Conservation (phyloP, 169 alveolate genomes). For the Babesia caballi region DNA sequence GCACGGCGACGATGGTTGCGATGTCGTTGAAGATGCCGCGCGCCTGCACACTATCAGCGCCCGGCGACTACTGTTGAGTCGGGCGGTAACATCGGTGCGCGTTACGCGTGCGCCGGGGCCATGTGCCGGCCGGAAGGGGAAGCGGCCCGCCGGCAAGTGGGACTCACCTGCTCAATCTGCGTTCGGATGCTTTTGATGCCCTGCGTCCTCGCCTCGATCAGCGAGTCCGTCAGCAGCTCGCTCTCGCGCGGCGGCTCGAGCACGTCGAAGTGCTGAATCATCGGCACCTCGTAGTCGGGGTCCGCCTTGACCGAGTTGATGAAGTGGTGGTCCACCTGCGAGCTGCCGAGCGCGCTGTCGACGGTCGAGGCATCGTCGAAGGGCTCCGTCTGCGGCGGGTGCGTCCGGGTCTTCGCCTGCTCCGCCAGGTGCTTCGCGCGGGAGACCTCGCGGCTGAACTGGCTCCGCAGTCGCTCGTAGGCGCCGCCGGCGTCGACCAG, state of each 20-base stretch:
- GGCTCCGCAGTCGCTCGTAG: slow-evolving; percentile 31
- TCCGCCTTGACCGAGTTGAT: slow-evolving; percentile 44
- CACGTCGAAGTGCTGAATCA: slow-evolving; percentile 16
- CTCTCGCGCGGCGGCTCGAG: slow-evolving; percentile 4
- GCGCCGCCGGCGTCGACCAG: slow-evolving; percentile 5
- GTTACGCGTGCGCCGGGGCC: no score
- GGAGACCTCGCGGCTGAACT: slow-evolving; percentile 53
- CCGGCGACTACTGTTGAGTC: no score
- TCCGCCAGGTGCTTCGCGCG: slow-evolving; percentile 23
- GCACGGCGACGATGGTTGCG: slow-evolving; percentile 60
- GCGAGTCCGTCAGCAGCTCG: slow-evolving; percentile 34
- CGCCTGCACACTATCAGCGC: no score
- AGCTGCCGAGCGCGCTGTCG: slow-evolving; percentile 5
- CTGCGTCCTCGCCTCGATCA: slow-evolving; percentile 34
- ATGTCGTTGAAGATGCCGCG: slow-evolving; percentile 51
- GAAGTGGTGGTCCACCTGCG: slow-evolving; percentile 36
- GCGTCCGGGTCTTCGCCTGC: slow-evolving; percentile 16
- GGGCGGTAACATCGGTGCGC: no score
- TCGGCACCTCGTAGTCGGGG: slow-evolving; percentile 2
- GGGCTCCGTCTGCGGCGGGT: background rate
- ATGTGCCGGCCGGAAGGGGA: no score
- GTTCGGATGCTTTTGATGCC: slow-evolving; percentile 29
- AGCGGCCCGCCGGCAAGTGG: no score
- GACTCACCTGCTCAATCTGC: slow-evolving; percentile 48
- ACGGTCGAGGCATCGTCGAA: slow-evolving; percentile 27